These are phyloP conservation scores for Hemisphaericaspora lyxosophila DNA, from an alignment of 1,139 yeast species.

Conservation along the genomic window DNA sequence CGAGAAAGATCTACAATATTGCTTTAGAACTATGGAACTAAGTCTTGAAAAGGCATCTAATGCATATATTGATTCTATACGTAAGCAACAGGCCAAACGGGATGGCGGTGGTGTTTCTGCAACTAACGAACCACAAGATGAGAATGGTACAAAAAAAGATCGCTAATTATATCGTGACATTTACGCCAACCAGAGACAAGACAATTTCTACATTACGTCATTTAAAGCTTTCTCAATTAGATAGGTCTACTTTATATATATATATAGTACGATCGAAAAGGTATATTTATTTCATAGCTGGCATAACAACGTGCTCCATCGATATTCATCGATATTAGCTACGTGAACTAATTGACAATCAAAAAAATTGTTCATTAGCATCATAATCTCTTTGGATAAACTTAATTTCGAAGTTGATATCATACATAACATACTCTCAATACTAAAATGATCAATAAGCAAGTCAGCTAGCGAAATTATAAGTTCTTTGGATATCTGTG, in stretches of 20 bases:
- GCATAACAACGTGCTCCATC: conserved; percentile 13
- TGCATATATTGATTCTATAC: conserved; percentile 33
- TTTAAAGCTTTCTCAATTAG: too few relatives aligned
- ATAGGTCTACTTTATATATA: background rate
- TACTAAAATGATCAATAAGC: conserved; percentile 10
- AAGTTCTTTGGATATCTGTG: background rate
- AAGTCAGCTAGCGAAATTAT: conserved; percentile 8
- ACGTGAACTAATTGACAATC: conserved; percentile 7
- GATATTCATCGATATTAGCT: conserved; percentile 9
- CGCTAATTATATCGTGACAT: too few relatives aligned
- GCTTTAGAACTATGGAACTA: conserved; percentile 29
- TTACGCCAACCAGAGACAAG: too few relatives aligned
- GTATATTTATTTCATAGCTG: conserved; percentile 4
- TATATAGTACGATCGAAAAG: too few relatives aligned
- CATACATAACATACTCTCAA: conserved; percentile 9
- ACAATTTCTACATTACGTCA: too few relatives aligned
- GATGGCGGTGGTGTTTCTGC: too few relatives aligned
- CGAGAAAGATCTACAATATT: conserved; percentile 31
- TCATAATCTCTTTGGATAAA: conserved; percentile 3
- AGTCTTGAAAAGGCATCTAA: conserved; percentile 33
- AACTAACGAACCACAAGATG: background rate
- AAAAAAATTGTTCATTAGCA: conserved; percentile 4
- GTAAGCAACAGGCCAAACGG: conserved; percentile 11
- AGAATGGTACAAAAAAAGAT: too few relatives aligned
- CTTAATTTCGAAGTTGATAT: conserved; percentile 6